Conservation (phyloP, 805 yeast genomes). For the Kazachstania bromeliacearum region DNA sequence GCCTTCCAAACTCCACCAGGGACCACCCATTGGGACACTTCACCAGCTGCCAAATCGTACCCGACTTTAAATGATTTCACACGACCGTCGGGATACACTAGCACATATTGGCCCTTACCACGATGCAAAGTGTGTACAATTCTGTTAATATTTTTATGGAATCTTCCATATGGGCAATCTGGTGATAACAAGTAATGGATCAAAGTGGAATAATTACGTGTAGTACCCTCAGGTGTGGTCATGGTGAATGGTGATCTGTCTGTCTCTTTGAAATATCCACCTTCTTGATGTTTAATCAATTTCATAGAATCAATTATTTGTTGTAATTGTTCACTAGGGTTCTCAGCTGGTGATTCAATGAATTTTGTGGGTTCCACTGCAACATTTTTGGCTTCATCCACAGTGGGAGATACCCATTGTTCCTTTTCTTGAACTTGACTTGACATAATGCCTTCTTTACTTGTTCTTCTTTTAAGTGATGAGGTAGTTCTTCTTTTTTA, state of each 20-base stretch:
- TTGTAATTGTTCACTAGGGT: constrained; percentile 17
- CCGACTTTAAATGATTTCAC: constrained; percentile 46
- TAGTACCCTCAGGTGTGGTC: constrained; percentile 6
- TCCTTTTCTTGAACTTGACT: no score
- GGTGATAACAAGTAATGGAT: constrained; percentile 46
- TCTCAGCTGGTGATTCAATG: constrained; percentile 12
- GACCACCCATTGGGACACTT: constrained; percentile 53
- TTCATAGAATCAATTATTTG: constrained; percentile 31
- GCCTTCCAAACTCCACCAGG: constrained; percentile 53
- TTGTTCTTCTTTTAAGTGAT: no score
- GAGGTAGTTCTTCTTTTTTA: no score
- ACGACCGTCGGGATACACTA: constrained; percentile 42
- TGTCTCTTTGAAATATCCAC: constrained; percentile 50
- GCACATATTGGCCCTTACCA: constrained; percentile 48
- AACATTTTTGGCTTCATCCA: constrained; percentile 8
- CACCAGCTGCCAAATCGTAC: constrained; percentile 38
- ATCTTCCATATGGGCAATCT: constrained; percentile 41
- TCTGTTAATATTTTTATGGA: constrained; percentile 43
- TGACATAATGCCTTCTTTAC: no score
- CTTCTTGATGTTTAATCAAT: constrained; percentile 41
- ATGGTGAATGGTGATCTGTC: constrained; percentile 40
- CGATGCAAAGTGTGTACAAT: constrained; percentile 46
- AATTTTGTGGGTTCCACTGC: constrained; percentile 7
- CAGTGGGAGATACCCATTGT: constrained; percentile 1
- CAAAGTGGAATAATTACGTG: constrained; percentile 38